phyloP scores from a whole-genome alignment of 2,329 filamentous ascomycete genomes.

The Calonectria hongkongensis region DNA sequence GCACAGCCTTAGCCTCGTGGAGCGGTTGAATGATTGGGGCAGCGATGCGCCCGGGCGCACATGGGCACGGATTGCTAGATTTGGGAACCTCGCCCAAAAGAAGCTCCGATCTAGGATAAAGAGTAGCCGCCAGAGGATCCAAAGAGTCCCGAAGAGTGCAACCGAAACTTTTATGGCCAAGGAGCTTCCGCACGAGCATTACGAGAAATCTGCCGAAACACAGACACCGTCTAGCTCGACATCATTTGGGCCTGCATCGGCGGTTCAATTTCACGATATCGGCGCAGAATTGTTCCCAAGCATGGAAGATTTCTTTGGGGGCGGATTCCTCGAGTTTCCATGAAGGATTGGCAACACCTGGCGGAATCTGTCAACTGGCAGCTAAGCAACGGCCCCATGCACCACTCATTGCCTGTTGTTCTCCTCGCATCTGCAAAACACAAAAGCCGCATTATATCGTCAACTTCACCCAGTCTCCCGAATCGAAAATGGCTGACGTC shows the following conservation, averaged over 20 bases:
- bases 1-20: constrained; percentile 1
- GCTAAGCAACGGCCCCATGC: too few relatives aligned
- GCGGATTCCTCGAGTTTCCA: not conserved
- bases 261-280: not conserved
- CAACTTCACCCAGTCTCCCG: too few relatives aligned
- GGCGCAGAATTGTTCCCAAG: constrained; percentile 1
- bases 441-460: too few relatives aligned
- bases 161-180: not conserved
- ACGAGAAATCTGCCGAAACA: not conserved
- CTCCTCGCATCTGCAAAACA: too few relatives aligned
- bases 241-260: not conserved
- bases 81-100: constrained; percentile 24
- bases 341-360: not conserved
- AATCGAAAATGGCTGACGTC: too few relatives aligned
- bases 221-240: not conserved
- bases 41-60: constrained; percentile 14
- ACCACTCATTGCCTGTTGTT: too few relatives aligned
- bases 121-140: not conserved
- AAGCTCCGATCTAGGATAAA: constrained; percentile 5
- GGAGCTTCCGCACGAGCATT: not conserved
- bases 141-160: too few relatives aligned
- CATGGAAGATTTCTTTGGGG: constrained; percentile 18
- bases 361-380: too few relatives aligned
- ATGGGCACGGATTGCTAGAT: constrained; percentile 15
- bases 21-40: constrained; percentile 22